Base-by-base conservation (phyloP, 2,329 filamentous ascomycete species). In the Drechslerella dactyloides region DNA sequence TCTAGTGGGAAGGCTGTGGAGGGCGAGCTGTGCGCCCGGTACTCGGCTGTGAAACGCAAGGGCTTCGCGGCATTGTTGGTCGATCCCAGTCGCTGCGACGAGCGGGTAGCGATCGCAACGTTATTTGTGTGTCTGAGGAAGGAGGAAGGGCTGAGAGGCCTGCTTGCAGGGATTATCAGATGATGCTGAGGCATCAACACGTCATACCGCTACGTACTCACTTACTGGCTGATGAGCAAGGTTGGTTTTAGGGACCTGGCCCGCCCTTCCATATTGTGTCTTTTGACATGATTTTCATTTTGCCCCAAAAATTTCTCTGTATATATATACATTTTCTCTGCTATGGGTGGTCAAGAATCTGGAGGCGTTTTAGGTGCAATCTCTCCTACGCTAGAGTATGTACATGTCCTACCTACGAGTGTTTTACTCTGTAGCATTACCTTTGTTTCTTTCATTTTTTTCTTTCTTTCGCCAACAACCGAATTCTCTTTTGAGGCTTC, bases 51-150 rank as follows among this genome's bases (percentile, higher is more conserved):
- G 21, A 72, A 72, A 50, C 60, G 68, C 19, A 72, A 72, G 33
- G 52, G 53, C 19, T 44, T 65, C 56, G 50, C 68, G 11, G 62
- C 56, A 17, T 30, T 72, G 33, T 50, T 72, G 50, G 68, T 72
- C 1, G 68, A 72, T n/a, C 68, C 68, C 2, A 72, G 60, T 17
- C 60, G 68, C 13, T 72, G 68, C 27, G 68, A 72, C n/a, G 68
- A 72, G 48, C 54, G 68, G n/a, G 68, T 72, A 6, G 68, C 68
- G 6, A 72, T 72, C 37, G 60, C 68, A 40, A 72, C 68, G 0
- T 55, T 72, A n/a, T 53, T 72, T 42, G 56, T 61, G 8, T 72
- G 68, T 30, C 23, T 72, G 37, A n/a, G 51, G 33, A 65, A 55
- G 48, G 68, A 72, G 19, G 68, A 72, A 13, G 68, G 68, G 2